Evolutionary conservation across 208 protist species (phyloP), one percentile per base, ranked within the genome.

Genomic region (Trypanosoma scelopori): DNA sequence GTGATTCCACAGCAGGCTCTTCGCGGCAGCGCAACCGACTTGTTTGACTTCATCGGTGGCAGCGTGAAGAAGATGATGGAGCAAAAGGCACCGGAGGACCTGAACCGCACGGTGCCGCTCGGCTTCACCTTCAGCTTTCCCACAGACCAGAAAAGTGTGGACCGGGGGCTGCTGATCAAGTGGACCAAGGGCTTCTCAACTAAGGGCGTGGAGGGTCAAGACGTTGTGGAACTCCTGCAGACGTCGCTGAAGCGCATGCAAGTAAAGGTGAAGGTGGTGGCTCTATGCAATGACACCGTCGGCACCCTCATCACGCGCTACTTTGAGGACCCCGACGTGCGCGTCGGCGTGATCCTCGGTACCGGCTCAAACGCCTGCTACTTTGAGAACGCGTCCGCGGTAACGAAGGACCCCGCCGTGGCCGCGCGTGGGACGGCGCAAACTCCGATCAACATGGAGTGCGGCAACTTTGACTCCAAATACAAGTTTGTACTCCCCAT

Each of bases 101-200:
- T 89, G 56, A 65, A 76, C 23, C 75, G 75, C 51, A 72, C 60
- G 32, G 73, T 92, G 27, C 80, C 77, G 15, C 79, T 97, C 28
- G 93, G 91, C 55, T 97, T 97, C 80, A 97, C 93, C 50, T 97
- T 97, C 82, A 92, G 81, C 58, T 97, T 97, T 77, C 88, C 91
- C n/a, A 76, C 76, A 18, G 69, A 94, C 47, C 94, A 97, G 80
- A 91, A 79, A 53, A 48, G 61, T 23, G 77, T 97, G 42, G 78
- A 85, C 68, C 63, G 61, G 35, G 92, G 90, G 13, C n/a, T 74
- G 63, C 85, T 97, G 51, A 90, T 95, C 65, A 83, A 81, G 53
- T 97, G 91, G 91, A 97, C 90, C 3, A 97, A 97, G 77, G 90
- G 89, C 65, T 97, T 97, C 79, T 81, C 70, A 32, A 91, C 93